Evolutionary conservation across 305 asterid species (phyloP).

Genomic region (Fraxinus floribunda): DNA sequence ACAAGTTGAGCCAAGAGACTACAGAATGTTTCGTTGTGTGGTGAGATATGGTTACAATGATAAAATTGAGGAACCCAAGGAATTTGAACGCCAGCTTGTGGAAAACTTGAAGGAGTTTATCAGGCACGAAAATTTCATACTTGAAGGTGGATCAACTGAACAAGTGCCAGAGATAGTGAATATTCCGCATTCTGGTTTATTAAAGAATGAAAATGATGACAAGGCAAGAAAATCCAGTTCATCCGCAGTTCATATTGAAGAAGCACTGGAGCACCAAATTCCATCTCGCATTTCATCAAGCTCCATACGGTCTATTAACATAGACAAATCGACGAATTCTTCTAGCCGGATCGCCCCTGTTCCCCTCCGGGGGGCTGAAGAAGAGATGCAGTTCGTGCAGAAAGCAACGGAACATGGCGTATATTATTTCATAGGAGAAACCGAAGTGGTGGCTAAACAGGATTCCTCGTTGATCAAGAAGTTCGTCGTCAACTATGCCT

Average conservation of each 20-base stretch:
- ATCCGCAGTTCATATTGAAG: slow-evolving; percentile 43
- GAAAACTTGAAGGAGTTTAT: slow-evolving; percentile 56
- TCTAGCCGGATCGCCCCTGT: slow-evolving; percentile 2
- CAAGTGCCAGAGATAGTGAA: neutral
- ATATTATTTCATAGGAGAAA: slow-evolving; percentile 68
- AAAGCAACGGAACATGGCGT: slow-evolving; percentile 53
- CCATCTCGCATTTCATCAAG: slow-evolving; percentile 32
- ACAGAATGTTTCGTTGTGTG: slow-evolving; percentile 58
- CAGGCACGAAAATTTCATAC: slow-evolving; percentile 40
- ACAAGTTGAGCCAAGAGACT: slow-evolving; percentile 55
- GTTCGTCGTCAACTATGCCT: slow-evolving; percentile 53
- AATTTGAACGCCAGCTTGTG: slow-evolving; percentile 51
- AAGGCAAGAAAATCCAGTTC: slow-evolving; percentile 28
- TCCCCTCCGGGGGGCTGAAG: slow-evolving; percentile 21
- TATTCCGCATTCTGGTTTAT: slow-evolving; percentile 22
- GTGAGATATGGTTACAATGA: slow-evolving; percentile 80
- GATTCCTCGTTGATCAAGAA: slow-evolving; percentile 59
- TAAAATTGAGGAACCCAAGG: slow-evolving; percentile 44
- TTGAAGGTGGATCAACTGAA: slow-evolving; percentile 21
- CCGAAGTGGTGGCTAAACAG: slow-evolving; percentile 63
- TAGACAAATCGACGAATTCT: slow-evolving; percentile 9
- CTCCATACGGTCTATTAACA: slow-evolving; percentile 40
- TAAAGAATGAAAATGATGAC: neutral
- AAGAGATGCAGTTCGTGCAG: slow-evolving; percentile 42
- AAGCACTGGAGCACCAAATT: slow-evolving; percentile 21